Evolutionary conservation across 495 filamentous ascomycete genomes (phyloP).

Genomic region (Podospora tetraspora): DNA sequence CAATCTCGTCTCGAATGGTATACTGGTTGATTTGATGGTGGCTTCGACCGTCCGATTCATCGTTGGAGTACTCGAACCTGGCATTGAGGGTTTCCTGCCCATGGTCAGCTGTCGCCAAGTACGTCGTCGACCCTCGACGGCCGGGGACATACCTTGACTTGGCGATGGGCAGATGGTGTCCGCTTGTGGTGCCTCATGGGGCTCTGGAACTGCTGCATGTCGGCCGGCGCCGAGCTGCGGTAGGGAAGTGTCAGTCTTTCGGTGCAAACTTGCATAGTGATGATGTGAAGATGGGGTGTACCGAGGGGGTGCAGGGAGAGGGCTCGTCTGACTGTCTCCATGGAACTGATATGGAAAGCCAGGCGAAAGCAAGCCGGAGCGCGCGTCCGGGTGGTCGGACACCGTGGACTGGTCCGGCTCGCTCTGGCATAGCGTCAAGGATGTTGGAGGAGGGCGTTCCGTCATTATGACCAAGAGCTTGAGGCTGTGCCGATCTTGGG

Average conservation of each 20-base stretch:
- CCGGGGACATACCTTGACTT: constrained; percentile 55
- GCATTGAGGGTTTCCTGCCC: constrained; percentile 85
- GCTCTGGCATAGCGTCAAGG: not conserved
- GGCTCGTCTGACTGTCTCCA: not conserved
- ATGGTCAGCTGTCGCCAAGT: not conserved
- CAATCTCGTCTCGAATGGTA: constrained; percentile 90
- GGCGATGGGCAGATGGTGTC: constrained; percentile 62
- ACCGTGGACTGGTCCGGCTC: not conserved
- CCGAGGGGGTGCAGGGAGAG: not conserved
- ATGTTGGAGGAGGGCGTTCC: not conserved
- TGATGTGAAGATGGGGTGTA: not conserved
- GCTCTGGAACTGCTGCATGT: constrained; percentile 47
- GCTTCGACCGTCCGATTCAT: constrained; percentile 67
- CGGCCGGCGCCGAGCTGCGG: constrained; percentile 36
- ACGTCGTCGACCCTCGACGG: not conserved
- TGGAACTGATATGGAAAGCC: not conserved
- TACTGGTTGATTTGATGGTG: constrained; percentile 93
- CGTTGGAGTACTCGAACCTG: constrained; percentile 76
- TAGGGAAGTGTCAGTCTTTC: not conserved
- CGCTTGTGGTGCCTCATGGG: constrained; percentile 72
- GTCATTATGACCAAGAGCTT: not conserved
- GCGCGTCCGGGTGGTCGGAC: not conserved
- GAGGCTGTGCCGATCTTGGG: not conserved
- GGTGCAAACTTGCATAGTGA: not conserved
- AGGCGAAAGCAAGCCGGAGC: not conserved